Evolutionary conservation across 768 basidiomycete genomes (phyloP), one percentile per base, ranked within the genome.

Genomic region (Lactifluus pinguis): DNA sequence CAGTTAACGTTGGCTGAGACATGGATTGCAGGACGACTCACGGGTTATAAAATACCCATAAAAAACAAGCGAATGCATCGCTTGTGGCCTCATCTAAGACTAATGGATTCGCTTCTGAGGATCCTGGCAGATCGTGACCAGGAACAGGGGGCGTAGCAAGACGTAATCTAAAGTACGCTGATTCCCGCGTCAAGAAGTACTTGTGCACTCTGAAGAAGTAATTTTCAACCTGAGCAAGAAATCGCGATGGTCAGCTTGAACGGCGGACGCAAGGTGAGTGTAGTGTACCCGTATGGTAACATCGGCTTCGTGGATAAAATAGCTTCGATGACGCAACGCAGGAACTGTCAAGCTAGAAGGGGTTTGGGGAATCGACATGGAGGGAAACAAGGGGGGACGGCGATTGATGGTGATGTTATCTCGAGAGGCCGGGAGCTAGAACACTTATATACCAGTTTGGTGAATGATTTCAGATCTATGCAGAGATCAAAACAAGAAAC

Each of bases 31-130:
- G 7, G 25, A 45, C 11, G 8, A 71, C 73, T 45, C 50, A 73
- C 72, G 70, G 71, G 55, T 73, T 72, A 58, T 72, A 73, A 59
- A 72, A 73, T 0, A 72, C 67, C 72, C 72, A 73, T 6, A 72
- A 53, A 49, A 73, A 73, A 14, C 69, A 63, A 0, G 68, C 68
- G n/a, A 73, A 73, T 4, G 72, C 71, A 6, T 67, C 62, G 34
- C 65, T 65, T 0, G 56, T 56, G 5, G 71, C 64, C 32, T 70
- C 71, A 1, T 69, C 65, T 6, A 74, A 66, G 4, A 68, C 59
- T 56, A 70, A 67, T 1, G 72, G 69, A 53, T 71, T 67, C n/a
- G 63, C 45, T 41, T 73, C 72, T 6, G 69, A 69, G 7, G 68
- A 68, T n/a, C 70, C 72, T 57, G 65, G 70, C 15, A 65, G 55